Evolutionary conservation across 2,329 filamentous ascomycete genomes (phyloP).

Genomic region (Fusarium setosum): DNA sequence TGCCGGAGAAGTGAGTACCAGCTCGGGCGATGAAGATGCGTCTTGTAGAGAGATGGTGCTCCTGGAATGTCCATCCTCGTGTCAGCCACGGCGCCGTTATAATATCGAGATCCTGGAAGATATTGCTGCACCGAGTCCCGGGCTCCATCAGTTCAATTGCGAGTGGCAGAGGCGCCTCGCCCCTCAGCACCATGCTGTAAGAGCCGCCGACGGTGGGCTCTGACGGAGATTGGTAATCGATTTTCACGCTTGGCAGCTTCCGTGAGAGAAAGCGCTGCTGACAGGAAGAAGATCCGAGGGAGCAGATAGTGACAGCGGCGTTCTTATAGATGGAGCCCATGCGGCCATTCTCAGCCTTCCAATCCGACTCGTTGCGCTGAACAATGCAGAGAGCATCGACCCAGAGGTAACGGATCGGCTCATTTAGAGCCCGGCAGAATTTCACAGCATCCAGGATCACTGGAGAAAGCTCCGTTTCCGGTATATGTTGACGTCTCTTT

Average conservation of each 20-base stretch:
- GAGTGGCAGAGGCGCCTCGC: not conserved
- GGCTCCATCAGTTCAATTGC: not conserved
- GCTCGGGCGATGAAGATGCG: not conserved
- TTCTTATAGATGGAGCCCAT: not conserved
- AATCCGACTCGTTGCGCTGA: slow-evolving; percentile 4
- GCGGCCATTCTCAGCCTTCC: not conserved
- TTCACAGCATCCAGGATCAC: not conserved
- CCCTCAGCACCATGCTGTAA: not conserved
- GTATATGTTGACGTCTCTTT: not conserved
- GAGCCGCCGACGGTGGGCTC: not conserved
- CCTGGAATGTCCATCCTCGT: slow-evolving; percentile 18
- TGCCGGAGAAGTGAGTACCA: not conserved
- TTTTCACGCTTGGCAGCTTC: not conserved
- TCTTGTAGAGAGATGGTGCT: not conserved
- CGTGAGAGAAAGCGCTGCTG: not conserved
- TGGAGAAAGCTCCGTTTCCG: not conserved
- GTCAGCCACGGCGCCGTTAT: not conserved
- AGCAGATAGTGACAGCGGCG: not conserved
- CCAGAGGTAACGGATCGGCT: slow-evolving; percentile 10
- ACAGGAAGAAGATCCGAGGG: not conserved
- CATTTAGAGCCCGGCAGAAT: not conserved
- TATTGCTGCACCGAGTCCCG: not conserved
- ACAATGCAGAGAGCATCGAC: slow-evolving; percentile 18
- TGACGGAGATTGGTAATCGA: not conserved
- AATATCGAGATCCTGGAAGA: slow-evolving; percentile 4